These are phyloP conservation scores for Xerocomellus intermedius DNA, from an alignment of 768 basidiomycete species.

Conservation along the genomic window DNA sequence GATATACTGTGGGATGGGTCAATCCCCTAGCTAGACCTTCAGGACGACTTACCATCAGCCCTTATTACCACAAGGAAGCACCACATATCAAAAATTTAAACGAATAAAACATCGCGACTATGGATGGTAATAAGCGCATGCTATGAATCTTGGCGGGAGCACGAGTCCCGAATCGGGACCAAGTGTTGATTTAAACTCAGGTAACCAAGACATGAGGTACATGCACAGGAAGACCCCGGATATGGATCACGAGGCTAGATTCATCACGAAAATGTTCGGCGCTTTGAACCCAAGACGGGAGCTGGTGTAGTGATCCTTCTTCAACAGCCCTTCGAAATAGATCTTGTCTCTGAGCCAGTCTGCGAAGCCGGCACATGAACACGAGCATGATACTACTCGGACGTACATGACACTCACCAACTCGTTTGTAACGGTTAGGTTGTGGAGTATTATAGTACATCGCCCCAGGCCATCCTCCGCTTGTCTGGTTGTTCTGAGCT, in stretches of 20 bases:
- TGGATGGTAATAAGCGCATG: background rate
- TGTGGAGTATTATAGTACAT: constrained; percentile 47
- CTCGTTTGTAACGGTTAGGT: constrained; percentile 55
- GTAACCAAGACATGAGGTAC: constrained; percentile 8
- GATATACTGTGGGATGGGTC: background rate
- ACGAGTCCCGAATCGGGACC: background rate
- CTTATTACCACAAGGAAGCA: background rate
- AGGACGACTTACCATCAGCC: background rate
- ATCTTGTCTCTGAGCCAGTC: constrained; percentile 77
- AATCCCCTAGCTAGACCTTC: background rate
- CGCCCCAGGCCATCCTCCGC: constrained; percentile 34
- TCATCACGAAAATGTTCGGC: constrained; percentile 78
- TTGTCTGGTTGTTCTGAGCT: constrained; percentile 39
- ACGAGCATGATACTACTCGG: background rate
- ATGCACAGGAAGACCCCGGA: background rate
- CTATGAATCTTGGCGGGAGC: too few relatives aligned
- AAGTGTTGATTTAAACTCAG: background rate
- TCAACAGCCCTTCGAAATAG: constrained; percentile 64
- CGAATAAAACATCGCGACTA: background rate
- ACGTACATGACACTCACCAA: constrained; percentile 46
- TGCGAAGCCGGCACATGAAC: constrained; percentile 25
- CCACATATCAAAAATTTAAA: background rate
- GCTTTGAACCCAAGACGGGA: constrained; percentile 72
- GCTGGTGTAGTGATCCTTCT: constrained; percentile 57
- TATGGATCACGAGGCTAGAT: constrained; percentile 44